A percentile compares a stretch with the other conserved stretches of the same genome.
phyloP scores from a whole-genome alignment of 2,329 filamentous ascomycete genomes.

The Lecanosticta acicola region DNA sequence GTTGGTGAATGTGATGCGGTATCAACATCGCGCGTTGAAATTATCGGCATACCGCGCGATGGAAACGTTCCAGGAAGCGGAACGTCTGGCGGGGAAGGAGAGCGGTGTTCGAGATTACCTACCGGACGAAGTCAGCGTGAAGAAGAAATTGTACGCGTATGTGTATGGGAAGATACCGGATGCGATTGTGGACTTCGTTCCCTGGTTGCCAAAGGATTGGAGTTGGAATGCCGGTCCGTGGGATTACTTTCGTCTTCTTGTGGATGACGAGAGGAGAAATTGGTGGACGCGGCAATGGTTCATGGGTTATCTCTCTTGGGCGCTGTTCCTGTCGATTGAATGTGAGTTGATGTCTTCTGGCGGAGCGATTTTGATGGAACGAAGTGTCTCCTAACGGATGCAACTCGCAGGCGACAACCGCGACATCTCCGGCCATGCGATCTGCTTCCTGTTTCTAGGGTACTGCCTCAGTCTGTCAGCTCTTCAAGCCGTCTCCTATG shows the following conservation, averaged over 20 bases:
- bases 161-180: slow-evolving; percentile 6
- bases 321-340: slow-evolving; percentile 13
- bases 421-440: slow-evolving; percentile 1
- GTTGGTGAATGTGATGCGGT: slow-evolving; percentile 5
- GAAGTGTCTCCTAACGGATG: slow-evolving; percentile 1
- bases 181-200: background rate
- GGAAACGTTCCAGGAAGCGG: background rate
- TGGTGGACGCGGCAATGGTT: slow-evolving; percentile 21
- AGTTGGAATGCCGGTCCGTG: slow-evolving; percentile 8
- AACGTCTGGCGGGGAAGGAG: background rate
- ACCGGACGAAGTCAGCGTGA: background rate
- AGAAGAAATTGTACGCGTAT: slow-evolving; percentile 1
- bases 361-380: slow-evolving; percentile 1
- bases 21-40: slow-evolving; percentile 4
- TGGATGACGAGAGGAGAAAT: slow-evolving; percentile 5
- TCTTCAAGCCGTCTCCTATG: slow-evolving; percentile 16
- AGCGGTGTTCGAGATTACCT: background rate
- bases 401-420: slow-evolving; percentile 5
- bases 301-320: slow-evolving; percentile 15
- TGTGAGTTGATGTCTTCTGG: slow-evolving; percentile 4
- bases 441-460: slow-evolving; percentile 14
- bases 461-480: slow-evolving; percentile 14
- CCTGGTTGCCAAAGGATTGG: slow-evolving; percentile 6
- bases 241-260: slow-evolving; percentile 15
- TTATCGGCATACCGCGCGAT: background rate